Evolutionary conservation across 2,329 filamentous ascomycete genomes (phyloP), one percentile per base, ranked within the genome.

Genomic region (Penicillium sp.): DNA sequence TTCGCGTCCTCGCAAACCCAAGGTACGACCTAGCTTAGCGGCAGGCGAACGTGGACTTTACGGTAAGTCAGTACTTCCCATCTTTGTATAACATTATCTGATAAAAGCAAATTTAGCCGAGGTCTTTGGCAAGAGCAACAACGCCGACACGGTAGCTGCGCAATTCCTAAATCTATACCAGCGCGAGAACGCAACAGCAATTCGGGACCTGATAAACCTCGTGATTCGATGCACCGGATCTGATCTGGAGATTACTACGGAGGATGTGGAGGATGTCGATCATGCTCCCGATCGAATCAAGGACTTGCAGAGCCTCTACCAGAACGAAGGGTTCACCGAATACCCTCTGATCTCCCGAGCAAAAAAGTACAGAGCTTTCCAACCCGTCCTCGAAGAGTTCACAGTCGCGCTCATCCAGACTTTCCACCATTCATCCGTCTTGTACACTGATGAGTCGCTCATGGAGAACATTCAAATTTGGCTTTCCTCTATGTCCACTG

Each of bases 401-500:
- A 92, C 96, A 73, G 79, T 85, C 59, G 83, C 88, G 0, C 79
- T 98, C 22, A 84, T 97, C 63, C 84, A 85, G 63, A 85, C 91
- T 6, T 82, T 96, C 50, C 91, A 96, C 68, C 87, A 91, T 65
- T 90, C 90, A n/a, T 89, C 90, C 24, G 78, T 90, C 21, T 78
- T 99, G 50, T 96, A 96, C 77, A 86, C 84, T 45, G 89, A 96
- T 60, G 76, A 78, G 35, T 84, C 88, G 29, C 80, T 99, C 50
- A 86, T 96, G 68, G 92, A 97, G 71, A 96, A 96, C 69, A 84
- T 98, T 48, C 87, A 92, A 65, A 83, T 90, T 56, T 99, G 95
- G 95, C 82, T 97, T 58, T 88, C 88, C 39, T 90, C 90, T 57
- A 91, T 99, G 89, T 95, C 93, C 3, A 95, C 91, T 4, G 93